phyloP scores from a whole-genome alignment of 495 filamentous ascomycete species.

The Pyrenopolyporus hunteri region DNA sequence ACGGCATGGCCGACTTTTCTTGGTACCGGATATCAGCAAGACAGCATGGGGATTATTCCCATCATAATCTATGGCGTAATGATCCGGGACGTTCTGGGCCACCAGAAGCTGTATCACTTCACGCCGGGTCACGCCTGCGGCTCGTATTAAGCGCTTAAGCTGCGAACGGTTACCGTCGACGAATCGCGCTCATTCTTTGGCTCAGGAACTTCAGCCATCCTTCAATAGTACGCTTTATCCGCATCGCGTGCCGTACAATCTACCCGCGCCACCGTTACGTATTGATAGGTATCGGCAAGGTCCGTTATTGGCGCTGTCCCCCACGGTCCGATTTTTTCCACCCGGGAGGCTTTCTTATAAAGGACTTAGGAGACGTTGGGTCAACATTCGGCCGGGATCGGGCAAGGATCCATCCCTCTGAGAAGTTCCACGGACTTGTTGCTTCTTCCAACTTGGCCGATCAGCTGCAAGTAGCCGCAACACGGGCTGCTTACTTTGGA shows the following conservation, averaged over 20 bases:
- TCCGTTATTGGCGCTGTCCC: conserved; percentile 2
- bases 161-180: conserved; percentile 1
- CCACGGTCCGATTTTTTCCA: conserved; percentile 3
- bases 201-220: neutral
- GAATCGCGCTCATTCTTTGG: neutral
- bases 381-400: conserved; percentile 5
- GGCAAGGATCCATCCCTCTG: neutral
- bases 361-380: neutral
- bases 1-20: no score
- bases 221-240: neutral
- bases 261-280: conserved; percentile 22
- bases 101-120: conserved; percentile 19
- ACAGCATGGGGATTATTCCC: neutral
- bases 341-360: neutral
- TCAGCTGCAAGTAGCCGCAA: conserved; percentile 32
- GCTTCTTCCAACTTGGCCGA: conserved; percentile 19
- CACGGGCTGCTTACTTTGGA: conserved; percentile 11
- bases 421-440: neutral
- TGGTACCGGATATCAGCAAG: neutral
- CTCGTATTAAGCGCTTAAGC: neutral
- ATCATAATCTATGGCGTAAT: neutral
- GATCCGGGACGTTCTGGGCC: neutral
- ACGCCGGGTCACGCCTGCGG: conserved; percentile 4
- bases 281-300: conserved; percentile 19
- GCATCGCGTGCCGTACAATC: conserved; percentile 4